Evolutionary conservation across 441 rosid species (phyloP).

Genomic region (Erodium trifolium): DNA sequence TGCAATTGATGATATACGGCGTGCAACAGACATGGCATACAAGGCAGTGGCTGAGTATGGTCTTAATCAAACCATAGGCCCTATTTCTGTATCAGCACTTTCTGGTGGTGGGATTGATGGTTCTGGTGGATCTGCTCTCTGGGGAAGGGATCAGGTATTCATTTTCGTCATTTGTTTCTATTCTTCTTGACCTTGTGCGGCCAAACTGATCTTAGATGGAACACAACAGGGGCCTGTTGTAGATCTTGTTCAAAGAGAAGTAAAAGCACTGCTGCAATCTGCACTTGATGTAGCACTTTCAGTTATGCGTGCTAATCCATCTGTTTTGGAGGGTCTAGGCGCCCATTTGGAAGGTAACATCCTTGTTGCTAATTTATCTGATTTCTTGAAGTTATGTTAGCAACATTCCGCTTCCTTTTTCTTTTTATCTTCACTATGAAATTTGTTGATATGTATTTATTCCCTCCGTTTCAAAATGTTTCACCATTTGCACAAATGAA

Average conservation of each 20-base stretch:
- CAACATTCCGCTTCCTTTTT: too few species aligned
- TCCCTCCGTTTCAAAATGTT: too few species aligned
- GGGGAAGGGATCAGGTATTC: conserved; percentile 93
- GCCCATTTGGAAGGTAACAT: conserved; percentile 81
- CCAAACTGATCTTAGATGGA: too few species aligned
- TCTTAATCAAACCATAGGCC: conserved; percentile 78
- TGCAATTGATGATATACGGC: conserved; percentile 89
- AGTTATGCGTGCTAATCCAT: conserved; percentile 82
- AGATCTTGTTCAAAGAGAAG: conserved; percentile 93
- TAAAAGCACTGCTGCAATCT: conserved; percentile 64
- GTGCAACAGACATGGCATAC: conserved; percentile 95
- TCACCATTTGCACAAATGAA: too few species aligned
- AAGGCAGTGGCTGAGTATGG: conserved; percentile 98
- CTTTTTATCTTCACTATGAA: too few species aligned
- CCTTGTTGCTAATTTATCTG: too few species aligned
- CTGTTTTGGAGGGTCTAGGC: conserved; percentile 86
- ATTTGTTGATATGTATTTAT: too few species aligned
- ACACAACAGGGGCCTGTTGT: conserved; percentile 72
- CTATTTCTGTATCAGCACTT: conserved; percentile 74
- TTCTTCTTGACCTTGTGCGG: too few species aligned
- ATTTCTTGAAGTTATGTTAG: too few species aligned
- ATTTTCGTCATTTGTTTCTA: conserved; percentile 9
- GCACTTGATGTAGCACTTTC: conserved; percentile 69
- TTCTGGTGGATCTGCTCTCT: conserved; percentile 58
- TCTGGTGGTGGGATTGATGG: conserved; percentile 43